Evolutionary conservation across 2,329 filamentous ascomycete species (phyloP), one percentile per base, ranked within the genome.

Genomic region (Xylariaceae sp.): DNA sequence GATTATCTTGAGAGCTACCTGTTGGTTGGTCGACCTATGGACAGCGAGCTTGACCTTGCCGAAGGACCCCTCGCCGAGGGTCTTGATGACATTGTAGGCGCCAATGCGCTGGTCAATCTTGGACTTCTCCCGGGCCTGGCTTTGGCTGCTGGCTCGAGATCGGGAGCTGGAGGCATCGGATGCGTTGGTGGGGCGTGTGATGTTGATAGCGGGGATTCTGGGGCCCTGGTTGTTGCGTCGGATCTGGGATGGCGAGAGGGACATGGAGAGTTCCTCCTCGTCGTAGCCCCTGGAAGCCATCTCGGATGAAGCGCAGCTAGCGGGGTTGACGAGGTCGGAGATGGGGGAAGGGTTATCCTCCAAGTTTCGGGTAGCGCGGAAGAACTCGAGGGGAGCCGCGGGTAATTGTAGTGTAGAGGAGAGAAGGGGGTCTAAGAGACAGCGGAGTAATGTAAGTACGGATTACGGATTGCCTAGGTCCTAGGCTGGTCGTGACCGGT

Each of bases 1-100:
- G 71, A 99, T 99, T 72, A 97, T 97, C 82, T 99, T 99, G 72
- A 99, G 83, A 34, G 94, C 94, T 54, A 99, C 94, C 78, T 97
- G 90, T 75, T 97, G 92, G 65, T 90, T 90, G 66, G 90, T 97
- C 67, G 92, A 87, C 70, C 91, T 87, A 73, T 99, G 94, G 48
- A 92, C 89, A 18, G 94, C 94, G 68, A 99, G 84, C 80, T 97
- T 97, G 73, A 99, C 94, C 78, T 99, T 99, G 69, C 94, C 94
- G 74, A 99, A 99, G 2, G 92, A 97, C 51, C 94, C 94, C 77
- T 99, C 94, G 58, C 94, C 94, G 11, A 99, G 82, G 13, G 93
- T 97, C 73, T 87, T 88, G 67, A 96, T 82, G 59, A 97, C 88
- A 69, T 89, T 89, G 79, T 99, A 99, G 75, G 92, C 90, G 66